A percentile compares a stretch with the other conserved stretches of the same genome.
These are phyloP conservation scores for Penicillium robsamsonii DNA, from an alignment of 495 filamentous ascomycete genomes.

Conservation along the genomic window DNA sequence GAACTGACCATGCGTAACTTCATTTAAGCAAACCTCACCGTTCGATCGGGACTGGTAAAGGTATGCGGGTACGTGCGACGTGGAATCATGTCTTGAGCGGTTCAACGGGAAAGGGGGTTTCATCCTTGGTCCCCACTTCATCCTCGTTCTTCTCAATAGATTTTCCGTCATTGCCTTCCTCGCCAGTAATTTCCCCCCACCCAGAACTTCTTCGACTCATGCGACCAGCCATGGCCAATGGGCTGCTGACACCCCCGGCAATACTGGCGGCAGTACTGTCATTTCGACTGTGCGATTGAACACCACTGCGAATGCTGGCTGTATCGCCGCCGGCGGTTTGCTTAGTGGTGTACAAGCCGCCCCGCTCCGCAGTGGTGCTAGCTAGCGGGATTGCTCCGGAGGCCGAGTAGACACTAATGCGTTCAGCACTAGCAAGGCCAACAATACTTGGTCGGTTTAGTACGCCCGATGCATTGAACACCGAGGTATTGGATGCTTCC, in stretches of 20 bases:
- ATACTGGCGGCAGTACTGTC: conserved; percentile 83
- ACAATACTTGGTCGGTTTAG: conserved; percentile 54
- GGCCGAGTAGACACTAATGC: conserved; percentile 82
- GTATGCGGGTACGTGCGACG: background rate
- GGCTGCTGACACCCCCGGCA: conserved; percentile 56
- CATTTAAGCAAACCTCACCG: conserved; percentile 15
- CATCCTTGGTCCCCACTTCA: conserved; percentile 1
- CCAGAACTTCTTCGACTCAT: conserved; percentile 62
- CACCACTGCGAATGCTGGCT: conserved; percentile 73
- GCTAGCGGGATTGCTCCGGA: conserved; percentile 63
- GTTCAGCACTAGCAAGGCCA: conserved; percentile 66
- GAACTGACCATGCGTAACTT: conserved; percentile 18
- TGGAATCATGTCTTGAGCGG: conserved; percentile 10
- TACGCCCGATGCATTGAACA: conserved; percentile 50
- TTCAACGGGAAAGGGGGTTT: conserved; percentile 15
- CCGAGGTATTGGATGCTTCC: conserved; percentile 47
- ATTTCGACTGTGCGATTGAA: conserved; percentile 71
- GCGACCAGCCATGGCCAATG: conserved; percentile 51
- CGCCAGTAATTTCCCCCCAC: conserved; percentile 58
- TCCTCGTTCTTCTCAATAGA: conserved; percentile 17
- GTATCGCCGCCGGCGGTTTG: conserved; percentile 64
- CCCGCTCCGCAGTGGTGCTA: conserved; percentile 64
- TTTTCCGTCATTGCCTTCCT: conserved; percentile 38
- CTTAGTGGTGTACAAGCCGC: conserved; percentile 75
- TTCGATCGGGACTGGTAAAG: background rate